These are phyloP conservation scores for Rehmannia glutinosa DNA, from an alignment of 257 asterid genomes.

Conservation along the genomic window DNA sequence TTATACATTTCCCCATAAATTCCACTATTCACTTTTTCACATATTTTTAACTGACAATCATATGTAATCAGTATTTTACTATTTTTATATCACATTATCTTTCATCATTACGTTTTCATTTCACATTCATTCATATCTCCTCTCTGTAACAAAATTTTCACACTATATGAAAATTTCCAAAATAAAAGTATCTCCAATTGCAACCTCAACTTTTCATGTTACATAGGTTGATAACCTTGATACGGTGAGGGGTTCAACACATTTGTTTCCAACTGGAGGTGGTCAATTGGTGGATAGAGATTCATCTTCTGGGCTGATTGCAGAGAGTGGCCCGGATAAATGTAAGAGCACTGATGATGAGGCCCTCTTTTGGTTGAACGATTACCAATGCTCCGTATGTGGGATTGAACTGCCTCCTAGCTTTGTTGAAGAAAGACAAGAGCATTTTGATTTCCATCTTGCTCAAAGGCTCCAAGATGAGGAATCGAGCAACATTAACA, in stretches of 20 bases:
- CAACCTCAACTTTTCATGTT: neutral
- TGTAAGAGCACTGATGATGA: constrained; percentile 18
- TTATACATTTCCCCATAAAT: no score
- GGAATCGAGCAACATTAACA: constrained; percentile 39
- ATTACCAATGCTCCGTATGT: constrained; percentile 77
- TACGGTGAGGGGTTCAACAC: no score
- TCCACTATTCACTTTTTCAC: no score
- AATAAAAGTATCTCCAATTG: no score
- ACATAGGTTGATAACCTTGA: constrained; percentile 35
- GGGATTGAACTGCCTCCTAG: constrained; percentile 79
- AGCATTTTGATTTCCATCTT: constrained; percentile 89
- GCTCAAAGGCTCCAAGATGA: constrained; percentile 84
- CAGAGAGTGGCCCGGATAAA: constrained; percentile 21
- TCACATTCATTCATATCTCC: no score
- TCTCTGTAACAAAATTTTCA: no score
- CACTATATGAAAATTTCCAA: no score
- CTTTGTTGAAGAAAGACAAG: constrained; percentile 78
- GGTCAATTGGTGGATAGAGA: constrained; percentile 15
- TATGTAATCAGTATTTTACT: no score
- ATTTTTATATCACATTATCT: no score
- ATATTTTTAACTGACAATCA: no score
- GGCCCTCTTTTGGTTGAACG: constrained; percentile 60
- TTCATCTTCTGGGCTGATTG: constrained; percentile 17
- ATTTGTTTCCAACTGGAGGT: constrained; percentile 11
- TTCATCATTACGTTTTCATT: no score